Conservation (phyloP, 1,284 basidiomycete species). For the Fomitopsis schrenkii region DNA sequence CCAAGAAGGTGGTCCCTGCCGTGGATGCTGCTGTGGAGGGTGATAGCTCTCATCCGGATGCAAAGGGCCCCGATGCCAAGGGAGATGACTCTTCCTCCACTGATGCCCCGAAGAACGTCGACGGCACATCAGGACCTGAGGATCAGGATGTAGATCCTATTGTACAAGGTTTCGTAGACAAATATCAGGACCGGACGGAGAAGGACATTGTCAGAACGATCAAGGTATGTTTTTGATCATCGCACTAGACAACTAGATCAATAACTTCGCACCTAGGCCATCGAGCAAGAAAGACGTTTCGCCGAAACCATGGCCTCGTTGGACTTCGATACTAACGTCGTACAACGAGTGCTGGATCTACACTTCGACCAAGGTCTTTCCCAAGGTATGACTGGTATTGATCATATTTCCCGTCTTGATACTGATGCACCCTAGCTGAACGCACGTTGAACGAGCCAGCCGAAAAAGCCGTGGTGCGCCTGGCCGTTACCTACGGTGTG, state of each 20-base stretch:
- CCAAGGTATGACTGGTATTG: slow-evolving; percentile 29
- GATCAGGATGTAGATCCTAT: slow-evolving; percentile 41
- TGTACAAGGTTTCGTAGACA: slow-evolving; percentile 72
- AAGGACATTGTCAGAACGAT: slow-evolving; percentile 78
- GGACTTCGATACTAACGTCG: slow-evolving; percentile 57
- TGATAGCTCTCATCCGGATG: neutral
- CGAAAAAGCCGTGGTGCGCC: slow-evolving; percentile 70
- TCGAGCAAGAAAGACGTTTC: slow-evolving; percentile 82
- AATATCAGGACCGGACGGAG: slow-evolving; percentile 84
- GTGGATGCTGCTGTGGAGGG: slow-evolving; percentile 17
- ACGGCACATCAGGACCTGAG: neutral
- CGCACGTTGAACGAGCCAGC: slow-evolving; percentile 46
- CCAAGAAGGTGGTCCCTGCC: slow-evolving; percentile 63
- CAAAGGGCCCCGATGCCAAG: slow-evolving; percentile 4
- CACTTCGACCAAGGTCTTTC: slow-evolving; percentile 32
- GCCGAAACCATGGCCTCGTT: slow-evolving; percentile 65
- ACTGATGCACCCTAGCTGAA: slow-evolving; percentile 23
- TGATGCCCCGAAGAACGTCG: neutral
- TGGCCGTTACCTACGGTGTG: slow-evolving; percentile 80
- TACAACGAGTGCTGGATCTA: slow-evolving; percentile 59
- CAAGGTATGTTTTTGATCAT: slow-evolving; percentile 36
- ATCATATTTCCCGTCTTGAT: neutral
- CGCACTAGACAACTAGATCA: neutral
- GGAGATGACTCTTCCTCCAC: slow-evolving; percentile 24
- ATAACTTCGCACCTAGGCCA: slow-evolving; percentile 44